These are phyloP conservation scores for Melanomma pulvis-pyrius DNA, from an alignment of 495 filamentous ascomycete genomes.

Conservation along the genomic window DNA sequence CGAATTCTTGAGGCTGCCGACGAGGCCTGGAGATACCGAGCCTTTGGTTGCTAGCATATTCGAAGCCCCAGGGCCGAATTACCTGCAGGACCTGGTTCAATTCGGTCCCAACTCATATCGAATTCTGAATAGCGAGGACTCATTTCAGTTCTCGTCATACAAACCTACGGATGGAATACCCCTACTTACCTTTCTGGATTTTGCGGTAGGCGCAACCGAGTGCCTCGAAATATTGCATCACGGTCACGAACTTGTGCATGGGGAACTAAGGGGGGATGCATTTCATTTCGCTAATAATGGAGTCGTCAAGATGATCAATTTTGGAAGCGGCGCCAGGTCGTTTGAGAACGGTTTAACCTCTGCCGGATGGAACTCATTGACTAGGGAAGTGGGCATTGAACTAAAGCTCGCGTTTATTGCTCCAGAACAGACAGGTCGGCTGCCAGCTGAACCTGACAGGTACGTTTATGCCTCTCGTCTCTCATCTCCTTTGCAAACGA, in stretches of 20 bases:
- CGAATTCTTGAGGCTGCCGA: slow-evolving; percentile 67
- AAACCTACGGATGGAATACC: slow-evolving; percentile 60
- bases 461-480: neutral
- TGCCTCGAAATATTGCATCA: slow-evolving; percentile 87
- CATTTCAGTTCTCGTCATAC: slow-evolving; percentile 38
- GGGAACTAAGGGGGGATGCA: slow-evolving; percentile 83
- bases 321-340: slow-evolving; percentile 78
- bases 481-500: neutral
- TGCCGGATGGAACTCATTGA: slow-evolving; percentile 79
- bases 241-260: slow-evolving; percentile 78
- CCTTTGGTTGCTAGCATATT: slow-evolving; percentile 74
- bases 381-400: slow-evolving; percentile 75
- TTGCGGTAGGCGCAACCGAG: slow-evolving; percentile 82
- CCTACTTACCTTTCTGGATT: slow-evolving; percentile 76
- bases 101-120: slow-evolving; percentile 69
- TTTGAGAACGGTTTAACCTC: slow-evolving; percentile 87
- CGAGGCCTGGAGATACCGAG: slow-evolving; percentile 63
- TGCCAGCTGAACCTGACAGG: slow-evolving; percentile 83
- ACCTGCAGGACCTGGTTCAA: slow-evolving; percentile 68
- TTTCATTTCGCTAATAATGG: slow-evolving; percentile 79
- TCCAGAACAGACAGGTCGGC: slow-evolving; percentile 87
- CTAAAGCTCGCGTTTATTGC: slow-evolving; percentile 87
- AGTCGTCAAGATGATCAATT: slow-evolving; percentile 75
- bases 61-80: slow-evolving; percentile 74
- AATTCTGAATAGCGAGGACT: slow-evolving; percentile 28